Evolutionary conservation across 2,329 filamentous ascomycete species (phyloP), one percentile per base, ranked within the genome.

Genomic region (Fusarium tanahbumbuense): DNA sequence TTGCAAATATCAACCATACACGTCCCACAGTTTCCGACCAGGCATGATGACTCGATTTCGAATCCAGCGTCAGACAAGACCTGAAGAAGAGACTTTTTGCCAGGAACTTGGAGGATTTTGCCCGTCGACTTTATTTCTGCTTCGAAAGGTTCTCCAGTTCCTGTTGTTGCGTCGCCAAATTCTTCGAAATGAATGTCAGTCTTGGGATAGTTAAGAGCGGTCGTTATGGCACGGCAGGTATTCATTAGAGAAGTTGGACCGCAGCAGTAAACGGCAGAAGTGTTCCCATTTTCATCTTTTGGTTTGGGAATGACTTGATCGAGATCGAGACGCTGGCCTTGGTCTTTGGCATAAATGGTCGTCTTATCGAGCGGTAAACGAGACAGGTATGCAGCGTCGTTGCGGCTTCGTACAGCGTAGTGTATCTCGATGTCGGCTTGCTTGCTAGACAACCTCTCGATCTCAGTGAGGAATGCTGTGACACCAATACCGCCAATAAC

Each of bases 21-120:
- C 15, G 67, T 69, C 3, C 67, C 67, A 3, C 67, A 69, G 20
- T 69, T 69, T 13, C 67, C 67, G 16, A 69, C 67, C 2, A 67
- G 11, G 23, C 67, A 69, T 1, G 67, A 69, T 8, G 67, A 69
- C 25, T 69, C 67, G 4, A 69, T 32, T 16, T 70, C 67, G 5
- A 69, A 48, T 1, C 67, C 67, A 4, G 67, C 67, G 2, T 69
- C 67, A 2, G 53, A 54, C 12, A 69, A 46, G 5, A 68, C 65
- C 23, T 68, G 53, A 2, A 68, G 65, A 27, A 68, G 66, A 10
- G 65, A 69, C 22, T 60, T 69, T 1, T 65, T 41, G 1, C 34
- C 37, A 9, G 65, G 45, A 1, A 68, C 65, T 8, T 60, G 48
- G 6, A 68, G 4, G 2, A 23, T 28, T 10, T 68, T 34, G 1